Evolutionary conservation across 2,329 filamentous ascomycete species (phyloP).

Genomic region (Penicillium sp.): DNA sequence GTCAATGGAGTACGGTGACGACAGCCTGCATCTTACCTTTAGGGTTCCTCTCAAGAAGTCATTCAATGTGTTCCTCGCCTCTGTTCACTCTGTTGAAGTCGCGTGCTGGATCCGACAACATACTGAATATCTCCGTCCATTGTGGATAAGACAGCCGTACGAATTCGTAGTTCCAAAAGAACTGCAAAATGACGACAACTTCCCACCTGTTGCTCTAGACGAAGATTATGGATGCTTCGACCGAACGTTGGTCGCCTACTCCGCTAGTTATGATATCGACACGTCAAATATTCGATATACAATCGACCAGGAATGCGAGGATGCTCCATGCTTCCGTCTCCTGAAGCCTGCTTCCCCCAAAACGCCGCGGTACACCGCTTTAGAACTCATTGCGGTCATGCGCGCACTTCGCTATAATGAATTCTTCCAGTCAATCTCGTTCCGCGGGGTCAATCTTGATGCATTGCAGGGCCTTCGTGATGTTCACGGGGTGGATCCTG

Average conservation of each 20-base stretch:
- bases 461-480: conserved; percentile 62
- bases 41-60: conserved; percentile 56
- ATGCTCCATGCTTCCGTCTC: conserved; percentile 65
- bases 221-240: conserved; percentile 65
- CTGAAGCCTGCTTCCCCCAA: conserved; percentile 53
- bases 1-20: conserved; percentile 60
- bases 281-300: conserved; percentile 65
- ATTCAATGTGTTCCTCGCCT: conserved; percentile 60
- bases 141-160: conserved; percentile 64
- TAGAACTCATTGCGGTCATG: conserved; percentile 69
- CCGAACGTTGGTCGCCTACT: conserved; percentile 67
- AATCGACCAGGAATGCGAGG: conserved; percentile 61
- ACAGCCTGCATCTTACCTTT: conserved; percentile 66
- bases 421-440: conserved; percentile 65
- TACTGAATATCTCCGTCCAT: conserved; percentile 62
- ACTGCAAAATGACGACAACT: conserved; percentile 51
- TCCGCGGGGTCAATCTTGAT: conserved; percentile 63
- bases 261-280: conserved; percentile 65
- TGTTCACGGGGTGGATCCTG: conserved; percentile 59
- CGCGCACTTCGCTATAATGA: conserved; percentile 69
- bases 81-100: conserved; percentile 63
- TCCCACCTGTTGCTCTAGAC: conserved; percentile 48
- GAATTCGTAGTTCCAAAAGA: conserved; percentile 59
- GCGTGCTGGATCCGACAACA: conserved; percentile 60
- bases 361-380: conserved; percentile 54